Evolutionary conservation across 345 rosid genomes (phyloP).

Genomic region (Lenwebbia sp.): DNA sequence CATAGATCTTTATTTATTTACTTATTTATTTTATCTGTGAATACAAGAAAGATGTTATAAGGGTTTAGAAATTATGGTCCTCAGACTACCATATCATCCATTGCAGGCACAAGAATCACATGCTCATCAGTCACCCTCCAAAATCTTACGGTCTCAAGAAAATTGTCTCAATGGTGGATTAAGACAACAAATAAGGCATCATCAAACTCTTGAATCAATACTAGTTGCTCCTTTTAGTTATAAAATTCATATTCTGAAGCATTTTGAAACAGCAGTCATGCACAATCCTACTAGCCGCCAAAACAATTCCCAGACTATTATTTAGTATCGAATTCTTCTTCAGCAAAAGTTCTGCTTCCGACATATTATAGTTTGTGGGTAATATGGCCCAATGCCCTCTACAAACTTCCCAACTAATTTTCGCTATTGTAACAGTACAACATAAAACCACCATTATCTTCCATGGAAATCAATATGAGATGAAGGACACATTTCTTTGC

Average conservation of each 20-base stretch:
- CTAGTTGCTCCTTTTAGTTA: background rate
- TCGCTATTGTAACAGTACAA: background rate
- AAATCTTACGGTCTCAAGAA: background rate
- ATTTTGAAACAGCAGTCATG: background rate
- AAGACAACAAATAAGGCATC: background rate
- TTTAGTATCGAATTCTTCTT: no score
- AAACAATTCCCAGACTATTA: background rate
- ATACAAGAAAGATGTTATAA: background rate
- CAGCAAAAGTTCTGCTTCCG: background rate
- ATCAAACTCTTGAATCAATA: background rate
- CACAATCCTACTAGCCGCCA: background rate
- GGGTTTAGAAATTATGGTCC: background rate
- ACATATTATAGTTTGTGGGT: background rate
- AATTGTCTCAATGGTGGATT: background rate
- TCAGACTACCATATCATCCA: background rate
- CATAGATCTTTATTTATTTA: background rate
- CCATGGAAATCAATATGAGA: background rate
- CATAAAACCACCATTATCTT: background rate
- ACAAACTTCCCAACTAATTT: background rate
- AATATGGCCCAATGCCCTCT: background rate
- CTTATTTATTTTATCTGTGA: background rate
- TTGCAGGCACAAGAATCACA: background rate
- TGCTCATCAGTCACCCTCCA: background rate
- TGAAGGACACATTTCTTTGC: background rate
- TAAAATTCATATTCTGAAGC: background rate